These are phyloP conservation scores for Noccaea bulbosa DNA, from an alignment of 345 rosid genomes.

Conservation along the genomic window DNA sequence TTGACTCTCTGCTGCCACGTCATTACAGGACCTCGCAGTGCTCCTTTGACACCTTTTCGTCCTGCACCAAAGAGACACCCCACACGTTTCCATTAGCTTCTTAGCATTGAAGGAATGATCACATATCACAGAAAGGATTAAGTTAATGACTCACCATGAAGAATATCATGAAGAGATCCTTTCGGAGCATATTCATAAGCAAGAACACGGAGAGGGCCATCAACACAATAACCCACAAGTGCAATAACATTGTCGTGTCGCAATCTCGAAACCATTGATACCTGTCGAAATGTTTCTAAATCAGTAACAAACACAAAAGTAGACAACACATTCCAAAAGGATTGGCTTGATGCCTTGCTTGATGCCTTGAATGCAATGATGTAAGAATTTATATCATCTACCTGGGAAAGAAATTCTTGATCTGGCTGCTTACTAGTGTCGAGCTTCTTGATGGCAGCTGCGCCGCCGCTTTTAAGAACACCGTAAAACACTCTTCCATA, in stretches of 20 bases:
- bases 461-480: constrained; percentile 57
- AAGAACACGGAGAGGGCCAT: constrained; percentile 80
- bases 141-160: constrained; percentile 60
- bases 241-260: constrained; percentile 71
- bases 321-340: constrained; percentile 16
- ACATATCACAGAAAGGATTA: constrained; percentile 9
- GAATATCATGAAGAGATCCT: constrained; percentile 87
- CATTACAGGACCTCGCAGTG: constrained; percentile 77
- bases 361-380: too few species aligned
- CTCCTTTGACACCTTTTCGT: constrained; percentile 88
- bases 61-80: constrained; percentile 49
- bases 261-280: constrained; percentile 84
- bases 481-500: constrained; percentile 93
- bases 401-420: constrained; percentile 89
- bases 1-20: constrained; percentile 93
- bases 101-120: constrained; percentile 11
- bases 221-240: constrained; percentile 80
- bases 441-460: constrained; percentile 79
- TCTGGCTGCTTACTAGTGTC: constrained; percentile 93
- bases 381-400: constrained; percentile 26
- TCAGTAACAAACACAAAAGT: neutral
- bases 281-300: constrained; percentile 44
- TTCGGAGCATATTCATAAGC: constrained; percentile 85
- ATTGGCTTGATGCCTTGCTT: neutral
- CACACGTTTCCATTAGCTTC: constrained; percentile 11